These are phyloP conservation scores for Wickerhamiella pararugosa DNA, from an alignment of 1,139 yeast species.

Conservation along the genomic window DNA sequence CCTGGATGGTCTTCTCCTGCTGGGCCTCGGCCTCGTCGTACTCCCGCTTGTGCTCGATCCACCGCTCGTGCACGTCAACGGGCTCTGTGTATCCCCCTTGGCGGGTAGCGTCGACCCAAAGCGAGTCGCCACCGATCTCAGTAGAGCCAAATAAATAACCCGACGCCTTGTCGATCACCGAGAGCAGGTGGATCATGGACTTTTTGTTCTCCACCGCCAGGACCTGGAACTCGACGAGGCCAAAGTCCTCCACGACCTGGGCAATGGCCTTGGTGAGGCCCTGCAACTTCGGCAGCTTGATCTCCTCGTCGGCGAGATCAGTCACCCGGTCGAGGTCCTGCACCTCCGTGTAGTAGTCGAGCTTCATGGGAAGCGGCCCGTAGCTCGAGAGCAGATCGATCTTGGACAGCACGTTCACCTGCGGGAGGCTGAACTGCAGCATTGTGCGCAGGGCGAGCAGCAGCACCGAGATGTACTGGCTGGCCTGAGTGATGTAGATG, in stretches of 20 bases:
- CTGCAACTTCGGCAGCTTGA: slow-evolving; percentile 48
- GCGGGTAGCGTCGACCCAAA: slow-evolving; percentile 91
- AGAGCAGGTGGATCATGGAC: slow-evolving; percentile 71
- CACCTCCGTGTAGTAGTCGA: slow-evolving; percentile 84
- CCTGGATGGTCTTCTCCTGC: slow-evolving; percentile 9
- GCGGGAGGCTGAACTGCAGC: slow-evolving; percentile 88
- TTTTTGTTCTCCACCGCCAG: slow-evolving; percentile 81
- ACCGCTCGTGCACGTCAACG: slow-evolving; percentile 80
- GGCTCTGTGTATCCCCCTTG: slow-evolving; percentile 47
- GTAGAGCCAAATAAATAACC: slow-evolving; percentile 89
- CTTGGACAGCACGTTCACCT: slow-evolving; percentile 79
- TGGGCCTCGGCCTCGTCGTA: slow-evolving; percentile 53
- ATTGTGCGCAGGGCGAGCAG: slow-evolving; percentile 75
- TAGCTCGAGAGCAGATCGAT: slow-evolving; percentile 67
- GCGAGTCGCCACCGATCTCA: slow-evolving; percentile 87
- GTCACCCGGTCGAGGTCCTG: slow-evolving; percentile 60
- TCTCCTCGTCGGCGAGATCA: slow-evolving; percentile 59
- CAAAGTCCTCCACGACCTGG: slow-evolving; percentile 74
- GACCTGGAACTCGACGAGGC: slow-evolving; percentile 78
- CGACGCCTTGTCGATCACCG: slow-evolving; percentile 73
- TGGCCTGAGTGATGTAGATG: slow-evolving; percentile 70
- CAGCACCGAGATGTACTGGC: slow-evolving; percentile 77
- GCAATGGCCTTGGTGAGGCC: slow-evolving; percentile 64
- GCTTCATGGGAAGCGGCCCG: slow-evolving; percentile 43
- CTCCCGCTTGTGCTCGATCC: slow-evolving; percentile 74